Conservation (phyloP, 768 basidiomycete genomes). For the Russula sp. region DNA sequence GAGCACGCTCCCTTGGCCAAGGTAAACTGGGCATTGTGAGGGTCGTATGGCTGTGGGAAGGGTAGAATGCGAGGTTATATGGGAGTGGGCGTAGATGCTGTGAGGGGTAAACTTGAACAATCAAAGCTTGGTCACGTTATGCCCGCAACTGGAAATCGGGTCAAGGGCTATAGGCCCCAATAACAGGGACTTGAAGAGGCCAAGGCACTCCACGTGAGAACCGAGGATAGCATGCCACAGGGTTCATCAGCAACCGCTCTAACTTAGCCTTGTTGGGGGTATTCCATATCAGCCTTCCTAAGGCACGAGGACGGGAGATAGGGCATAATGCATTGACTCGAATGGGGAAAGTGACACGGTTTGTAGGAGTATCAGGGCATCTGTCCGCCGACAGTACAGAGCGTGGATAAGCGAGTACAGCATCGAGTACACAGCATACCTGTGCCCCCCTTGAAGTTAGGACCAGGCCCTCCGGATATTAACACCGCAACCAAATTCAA, state of each 20-base stretch:
- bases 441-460: too few relatives aligned
- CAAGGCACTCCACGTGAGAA: background rate
- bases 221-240: background rate
- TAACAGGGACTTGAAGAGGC: too few relatives aligned
- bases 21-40: slow-evolving; percentile 9
- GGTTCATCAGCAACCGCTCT: background rate
- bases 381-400: too few relatives aligned
- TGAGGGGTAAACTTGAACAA: background rate
- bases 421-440: too few relatives aligned
- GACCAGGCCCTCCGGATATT: too few relatives aligned
- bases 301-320: background rate
- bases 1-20: background rate
- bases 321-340: too few relatives aligned
- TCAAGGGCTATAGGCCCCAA: background rate
- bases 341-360: background rate
- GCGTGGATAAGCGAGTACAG: too few relatives aligned
- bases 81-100: background rate
- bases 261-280: background rate
- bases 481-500: too few relatives aligned
- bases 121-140: background rate
- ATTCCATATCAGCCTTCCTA: background rate
- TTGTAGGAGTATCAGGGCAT: too few relatives aligned
- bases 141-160: background rate
- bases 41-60: background rate
- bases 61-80: background rate